Evolutionary conservation across 495 filamentous ascomycete genomes (phyloP).

Genomic region (Penicillium silybi): DNA sequence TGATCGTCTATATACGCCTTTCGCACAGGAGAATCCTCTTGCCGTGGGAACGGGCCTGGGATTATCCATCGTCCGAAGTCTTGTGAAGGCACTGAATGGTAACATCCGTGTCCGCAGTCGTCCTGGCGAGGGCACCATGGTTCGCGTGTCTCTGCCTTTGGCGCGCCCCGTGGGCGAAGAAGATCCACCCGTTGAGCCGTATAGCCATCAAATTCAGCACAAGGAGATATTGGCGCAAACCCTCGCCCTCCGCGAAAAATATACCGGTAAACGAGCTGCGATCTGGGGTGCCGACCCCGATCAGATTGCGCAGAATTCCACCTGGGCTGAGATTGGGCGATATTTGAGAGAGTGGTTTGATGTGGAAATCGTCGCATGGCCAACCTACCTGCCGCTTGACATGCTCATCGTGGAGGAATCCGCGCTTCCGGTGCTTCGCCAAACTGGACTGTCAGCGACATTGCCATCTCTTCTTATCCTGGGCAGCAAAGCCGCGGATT

Average conservation of each 20-base stretch:
- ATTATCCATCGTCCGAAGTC: conserved; percentile 51
- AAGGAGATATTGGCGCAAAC: conserved; percentile 24
- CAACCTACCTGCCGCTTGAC: conserved; percentile 26
- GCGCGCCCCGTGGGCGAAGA: conserved; percentile 30
- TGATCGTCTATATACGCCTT: conserved; percentile 67
- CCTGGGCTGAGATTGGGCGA: conserved; percentile 23
- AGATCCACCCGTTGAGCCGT: conserved; percentile 17
- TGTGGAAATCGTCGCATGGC: conserved; percentile 38
- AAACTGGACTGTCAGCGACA: conserved; percentile 7
- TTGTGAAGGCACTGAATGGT: conserved; percentile 51
- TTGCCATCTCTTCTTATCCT: conserved; percentile 36
- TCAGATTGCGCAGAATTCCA: conserved; percentile 3
- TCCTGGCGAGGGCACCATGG: conserved; percentile 46
- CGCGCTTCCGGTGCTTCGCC: conserved; percentile 20
- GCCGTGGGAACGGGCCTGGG: conserved; percentile 53
- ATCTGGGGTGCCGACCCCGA: conserved; percentile 27
- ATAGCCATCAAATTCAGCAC: conserved; percentile 14
- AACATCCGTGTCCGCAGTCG: conserved; percentile 50
- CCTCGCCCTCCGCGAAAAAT: conserved; percentile 26
- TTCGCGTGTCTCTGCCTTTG: conserved; percentile 47
- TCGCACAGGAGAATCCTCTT: conserved; percentile 67
- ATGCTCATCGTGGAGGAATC: conserved; percentile 42
- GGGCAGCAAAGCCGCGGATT: conserved; percentile 34
- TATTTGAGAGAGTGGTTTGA: conserved; percentile 46
- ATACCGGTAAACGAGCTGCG: conserved; percentile 20